A percentile compares a stretch with the other conserved stretches of the same genome.
Conservation (phyloP, 2,329 filamentous ascomycete genomes). For the Calonectria hawksworthii region DNA sequence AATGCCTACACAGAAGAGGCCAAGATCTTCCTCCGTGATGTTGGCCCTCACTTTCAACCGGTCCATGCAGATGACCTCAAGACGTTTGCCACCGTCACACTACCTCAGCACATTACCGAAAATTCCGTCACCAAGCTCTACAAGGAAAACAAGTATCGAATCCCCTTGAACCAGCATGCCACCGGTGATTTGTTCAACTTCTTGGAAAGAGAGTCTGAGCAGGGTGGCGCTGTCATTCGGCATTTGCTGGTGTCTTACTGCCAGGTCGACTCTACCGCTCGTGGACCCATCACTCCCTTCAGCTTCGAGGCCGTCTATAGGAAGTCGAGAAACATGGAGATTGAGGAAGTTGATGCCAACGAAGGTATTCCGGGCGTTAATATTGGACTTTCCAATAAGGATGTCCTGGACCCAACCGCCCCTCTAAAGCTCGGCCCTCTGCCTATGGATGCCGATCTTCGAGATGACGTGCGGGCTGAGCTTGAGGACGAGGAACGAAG, state of each 20-base stretch:
- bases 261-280: conserved; percentile 69
- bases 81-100: conserved; percentile 78
- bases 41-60: conserved; percentile 78
- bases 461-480: conserved; percentile 88
- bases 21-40: conserved; percentile 78
- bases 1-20: conserved; percentile 81
- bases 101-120: conserved; percentile 83
- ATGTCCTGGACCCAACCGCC: conserved; percentile 68
- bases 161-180: conserved; percentile 89
- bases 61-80: conserved; percentile 87
- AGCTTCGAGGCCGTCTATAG: conserved; percentile 73
- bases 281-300: conserved; percentile 74
- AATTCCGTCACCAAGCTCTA: conserved; percentile 87
- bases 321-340: conserved; percentile 70
- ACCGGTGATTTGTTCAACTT: conserved; percentile 89
- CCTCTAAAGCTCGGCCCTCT: conserved; percentile 83
- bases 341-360: conserved; percentile 73
- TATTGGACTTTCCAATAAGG: conserved; percentile 72
- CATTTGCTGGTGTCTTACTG: conserved; percentile 77
- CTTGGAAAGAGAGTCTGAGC: conserved; percentile 86
- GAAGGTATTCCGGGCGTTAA: conserved; percentile 76
- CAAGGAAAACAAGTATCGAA: conserved; percentile 86
- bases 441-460: conserved; percentile 85
- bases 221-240: conserved; percentile 83
- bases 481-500: conserved; percentile 87